These are phyloP conservation scores for Pichia nakasei DNA, from an alignment of 805 yeast genomes.

Conservation along the genomic window DNA sequence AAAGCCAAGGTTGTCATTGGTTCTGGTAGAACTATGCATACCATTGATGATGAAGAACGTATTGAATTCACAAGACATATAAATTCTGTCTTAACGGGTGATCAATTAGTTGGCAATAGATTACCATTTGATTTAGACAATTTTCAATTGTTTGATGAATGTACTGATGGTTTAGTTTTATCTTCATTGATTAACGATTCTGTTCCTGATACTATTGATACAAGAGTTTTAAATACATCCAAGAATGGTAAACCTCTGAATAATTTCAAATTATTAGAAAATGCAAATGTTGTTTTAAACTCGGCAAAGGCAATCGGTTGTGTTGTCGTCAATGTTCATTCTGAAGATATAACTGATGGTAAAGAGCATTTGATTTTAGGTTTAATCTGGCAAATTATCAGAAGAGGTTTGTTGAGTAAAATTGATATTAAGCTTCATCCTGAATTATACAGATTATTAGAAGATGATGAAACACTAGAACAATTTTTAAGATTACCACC, in stretches of 20 bases:
- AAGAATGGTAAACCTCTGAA: constrained; percentile 73
- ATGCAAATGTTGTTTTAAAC: constrained; percentile 94
- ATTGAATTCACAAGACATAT: constrained; percentile 93
- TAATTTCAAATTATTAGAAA: constrained; percentile 92
- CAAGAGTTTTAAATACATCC: constrained; percentile 90
- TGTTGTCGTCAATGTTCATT: constrained; percentile 94
- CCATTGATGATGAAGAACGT: constrained; percentile 95
- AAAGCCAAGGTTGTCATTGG: constrained; percentile 69
- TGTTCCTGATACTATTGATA: constrained; percentile 96
- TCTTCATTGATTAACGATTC: constrained; percentile 94
- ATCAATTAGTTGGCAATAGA: constrained; percentile 71
- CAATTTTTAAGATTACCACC: constrained; percentile 96
- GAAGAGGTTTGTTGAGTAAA: constrained; percentile 90
- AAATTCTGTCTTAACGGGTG: constrained; percentile 86
- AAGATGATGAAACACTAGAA: constrained; percentile 94
- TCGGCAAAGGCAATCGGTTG: constrained; percentile 99
- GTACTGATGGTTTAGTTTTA: constrained; percentile 87
- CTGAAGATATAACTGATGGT: constrained; percentile 90
- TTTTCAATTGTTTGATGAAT: constrained; percentile 93
- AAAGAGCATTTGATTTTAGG: constrained; percentile 89
- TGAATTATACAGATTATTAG: constrained; percentile 86
- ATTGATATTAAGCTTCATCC: constrained; percentile 96
- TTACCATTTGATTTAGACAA: constrained; percentile 89
- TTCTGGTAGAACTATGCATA: constrained; percentile 85
- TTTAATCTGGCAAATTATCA: constrained; percentile 92